Evolutionary conservation across 805 yeast species (phyloP).

Genomic region (Yarrowia keelungensis): DNA sequence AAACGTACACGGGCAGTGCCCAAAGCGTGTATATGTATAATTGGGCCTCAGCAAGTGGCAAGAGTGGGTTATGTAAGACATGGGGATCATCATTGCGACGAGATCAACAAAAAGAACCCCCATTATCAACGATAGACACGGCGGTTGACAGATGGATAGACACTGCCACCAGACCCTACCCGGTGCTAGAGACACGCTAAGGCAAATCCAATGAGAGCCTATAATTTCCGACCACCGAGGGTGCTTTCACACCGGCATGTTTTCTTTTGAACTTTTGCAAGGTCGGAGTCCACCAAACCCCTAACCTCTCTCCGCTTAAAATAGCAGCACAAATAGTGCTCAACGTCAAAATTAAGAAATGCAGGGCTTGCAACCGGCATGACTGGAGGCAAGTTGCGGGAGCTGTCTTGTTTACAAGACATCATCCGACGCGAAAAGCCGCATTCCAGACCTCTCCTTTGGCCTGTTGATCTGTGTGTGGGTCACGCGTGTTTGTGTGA

Average conservation of each 20-base stretch:
- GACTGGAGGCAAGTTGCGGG: not conserved
- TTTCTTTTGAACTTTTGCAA: not conserved
- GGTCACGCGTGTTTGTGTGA: not conserved
- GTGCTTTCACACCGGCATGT: not conserved
- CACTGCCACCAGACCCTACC: not conserved
- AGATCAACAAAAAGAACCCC: not conserved
- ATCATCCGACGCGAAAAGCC: not conserved
- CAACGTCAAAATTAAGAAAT: constrained; percentile 28
- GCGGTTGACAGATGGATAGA: not conserved
- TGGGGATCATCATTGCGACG: not conserved
- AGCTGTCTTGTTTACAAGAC: not conserved
- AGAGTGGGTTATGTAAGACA: not conserved
- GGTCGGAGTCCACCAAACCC: not conserved
- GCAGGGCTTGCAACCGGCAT: constrained; percentile 19
- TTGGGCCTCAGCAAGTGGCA: too few relatives aligned
- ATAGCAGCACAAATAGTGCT: not conserved
- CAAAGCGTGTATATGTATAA: too few relatives aligned
- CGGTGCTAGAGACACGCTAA: not conserved
- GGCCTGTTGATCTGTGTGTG: not conserved
- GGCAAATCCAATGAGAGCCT: not conserved
- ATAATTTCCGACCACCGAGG: too few relatives aligned
- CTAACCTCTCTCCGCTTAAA: not conserved
- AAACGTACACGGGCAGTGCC: too few relatives aligned
- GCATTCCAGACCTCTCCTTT: not conserved
- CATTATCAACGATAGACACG: not conserved